These are phyloP conservation scores for Smallanthus sonchifolius DNA, from an alignment of 129 eudicot species.

Conservation along the genomic window DNA sequence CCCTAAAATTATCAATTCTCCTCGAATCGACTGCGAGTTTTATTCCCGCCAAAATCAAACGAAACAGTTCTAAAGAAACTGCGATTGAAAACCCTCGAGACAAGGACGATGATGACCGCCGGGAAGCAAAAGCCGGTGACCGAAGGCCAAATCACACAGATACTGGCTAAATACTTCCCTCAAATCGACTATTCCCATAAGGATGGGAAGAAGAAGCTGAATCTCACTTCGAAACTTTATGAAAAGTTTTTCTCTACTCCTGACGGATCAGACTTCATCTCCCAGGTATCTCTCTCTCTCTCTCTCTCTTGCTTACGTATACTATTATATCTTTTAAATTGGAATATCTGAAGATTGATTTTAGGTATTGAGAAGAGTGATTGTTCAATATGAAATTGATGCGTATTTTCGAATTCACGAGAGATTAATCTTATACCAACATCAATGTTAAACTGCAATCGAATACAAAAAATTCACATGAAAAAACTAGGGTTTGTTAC, in stretches of 20 bases:
- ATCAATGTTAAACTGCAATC: no score
- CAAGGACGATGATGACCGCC: conserved; percentile 16
- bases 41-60: conserved; percentile 33
- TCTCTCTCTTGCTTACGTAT: background rate
- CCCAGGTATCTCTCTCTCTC: conserved; percentile 78
- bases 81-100: conserved; percentile 9
- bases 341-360: background rate
- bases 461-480: no score
- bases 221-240: conserved; percentile 50
- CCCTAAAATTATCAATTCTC: no score
- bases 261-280: conserved; percentile 39
- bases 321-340: background rate
- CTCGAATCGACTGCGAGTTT: background rate
- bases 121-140: conserved; percentile 15
- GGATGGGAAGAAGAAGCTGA: conserved; percentile 33
- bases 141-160: conserved; percentile 15
- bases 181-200: conserved; percentile 34
- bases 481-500: no score
- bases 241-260: conserved; percentile 51
- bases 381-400: no score
- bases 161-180: conserved; percentile 43
- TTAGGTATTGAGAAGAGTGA: background rate
- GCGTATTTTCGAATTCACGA: no score
- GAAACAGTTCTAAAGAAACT: background rate
- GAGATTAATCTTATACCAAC: no score